Evolutionary conservation across 2,329 filamentous ascomycete species (phyloP).

Genomic region (Zasmidium angulare): DNA sequence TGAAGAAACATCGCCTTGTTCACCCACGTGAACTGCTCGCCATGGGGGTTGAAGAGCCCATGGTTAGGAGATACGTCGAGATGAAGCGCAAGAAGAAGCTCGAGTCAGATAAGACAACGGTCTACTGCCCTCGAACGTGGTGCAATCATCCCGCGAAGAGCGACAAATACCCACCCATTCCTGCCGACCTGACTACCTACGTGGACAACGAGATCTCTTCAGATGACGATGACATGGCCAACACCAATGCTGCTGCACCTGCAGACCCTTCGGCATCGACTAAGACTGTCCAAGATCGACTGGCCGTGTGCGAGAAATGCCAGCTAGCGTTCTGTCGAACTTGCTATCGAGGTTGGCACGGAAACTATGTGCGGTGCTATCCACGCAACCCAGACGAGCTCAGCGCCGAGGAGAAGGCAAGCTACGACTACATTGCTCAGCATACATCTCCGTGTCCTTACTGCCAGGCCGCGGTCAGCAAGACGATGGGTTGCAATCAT

Average conservation of each 20-base stretch:
- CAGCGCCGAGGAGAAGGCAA: constrained; percentile 80
- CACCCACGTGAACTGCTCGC: constrained; percentile 75
- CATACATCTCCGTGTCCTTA: constrained; percentile 89
- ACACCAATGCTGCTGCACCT: constrained; percentile 24
- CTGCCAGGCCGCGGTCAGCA: constrained; percentile 80
- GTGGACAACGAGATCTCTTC: constrained; percentile 34
- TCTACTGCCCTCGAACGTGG: constrained; percentile 91
- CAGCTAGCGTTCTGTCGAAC: constrained; percentile 80
- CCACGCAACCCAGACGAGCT: constrained; percentile 68
- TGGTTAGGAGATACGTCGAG: constrained; percentile 80
- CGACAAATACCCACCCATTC: constrained; percentile 48
- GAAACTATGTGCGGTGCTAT: constrained; percentile 73
- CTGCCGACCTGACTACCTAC: constrained; percentile 41
- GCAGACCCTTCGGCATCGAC: constrained; percentile 12
- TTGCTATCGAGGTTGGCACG: constrained; percentile 86
- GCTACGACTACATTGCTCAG: constrained; percentile 75
- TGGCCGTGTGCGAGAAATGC: constrained; percentile 87
- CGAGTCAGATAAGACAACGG: constrained; percentile 85
- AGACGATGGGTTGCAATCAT: constrained; percentile 92
- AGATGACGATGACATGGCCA: constrained; percentile 30
- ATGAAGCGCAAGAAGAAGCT: constrained; percentile 91
- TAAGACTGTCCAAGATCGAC: constrained; percentile 52
- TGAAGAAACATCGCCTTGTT: constrained; percentile 66
- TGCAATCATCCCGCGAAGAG: constrained; percentile 82
- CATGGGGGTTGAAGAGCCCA: constrained; percentile 57